phyloP scores from a whole-genome alignment of 306 rosid genomes.

The Quercus berberidifolia region DNA sequence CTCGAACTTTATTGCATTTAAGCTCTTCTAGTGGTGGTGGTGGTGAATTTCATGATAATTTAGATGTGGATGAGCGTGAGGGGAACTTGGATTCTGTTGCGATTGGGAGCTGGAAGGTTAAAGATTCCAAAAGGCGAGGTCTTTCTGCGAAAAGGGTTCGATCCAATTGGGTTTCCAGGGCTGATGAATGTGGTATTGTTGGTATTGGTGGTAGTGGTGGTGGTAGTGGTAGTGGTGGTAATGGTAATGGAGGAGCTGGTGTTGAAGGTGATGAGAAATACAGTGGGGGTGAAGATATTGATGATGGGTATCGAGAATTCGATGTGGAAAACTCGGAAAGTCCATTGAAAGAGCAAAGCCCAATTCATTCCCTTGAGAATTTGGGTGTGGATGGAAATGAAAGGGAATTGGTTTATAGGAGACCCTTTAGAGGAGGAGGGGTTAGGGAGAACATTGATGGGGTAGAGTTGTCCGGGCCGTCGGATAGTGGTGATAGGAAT shows the following conservation, averaged over 20 bases:
- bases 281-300: constrained; percentile 67
- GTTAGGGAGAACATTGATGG: constrained; percentile 63
- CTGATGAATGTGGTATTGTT: constrained; percentile 31
- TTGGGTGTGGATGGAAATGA: constrained; percentile 63
- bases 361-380: constrained; percentile 67
- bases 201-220: constrained; percentile 33
- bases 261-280: constrained; percentile 60
- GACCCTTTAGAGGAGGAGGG: constrained; percentile 63
- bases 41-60: constrained; percentile 53
- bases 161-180: constrained; percentile 80
- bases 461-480: constrained; percentile 71
- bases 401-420: constrained; percentile 50
- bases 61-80: constrained; percentile 57
- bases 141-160: constrained; percentile 60
- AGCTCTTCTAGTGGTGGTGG: constrained; percentile 48
- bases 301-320: constrained; percentile 69
- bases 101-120: constrained; percentile 87
- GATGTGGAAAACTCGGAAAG: constrained; percentile 79
- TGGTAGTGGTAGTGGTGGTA: constrained; percentile 31
- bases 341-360: constrained; percentile 68
- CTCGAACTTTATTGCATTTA: constrained; percentile 74
- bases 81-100: constrained; percentile 65
- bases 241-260: background rate
- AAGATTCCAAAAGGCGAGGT: constrained; percentile 78
- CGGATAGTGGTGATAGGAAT: constrained; percentile 57